A percentile compares a stretch with the other conserved stretches of the same genome.
Evolutionary conservation across 2,329 filamentous ascomycete species (phyloP).

Genomic region (Colletotrichum cuscutae): DNA sequence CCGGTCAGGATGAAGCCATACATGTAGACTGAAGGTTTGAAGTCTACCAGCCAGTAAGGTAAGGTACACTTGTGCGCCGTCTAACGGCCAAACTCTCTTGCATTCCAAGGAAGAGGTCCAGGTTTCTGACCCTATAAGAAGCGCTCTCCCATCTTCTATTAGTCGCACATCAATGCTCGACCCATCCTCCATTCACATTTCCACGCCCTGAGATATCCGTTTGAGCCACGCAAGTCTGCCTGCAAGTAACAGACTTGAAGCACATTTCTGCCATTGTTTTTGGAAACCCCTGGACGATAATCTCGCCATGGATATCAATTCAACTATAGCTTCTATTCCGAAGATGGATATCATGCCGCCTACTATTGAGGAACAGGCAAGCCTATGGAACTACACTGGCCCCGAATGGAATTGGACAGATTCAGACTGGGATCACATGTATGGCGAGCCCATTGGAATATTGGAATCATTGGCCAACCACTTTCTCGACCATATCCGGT

Average conservation of each 20-base stretch:
- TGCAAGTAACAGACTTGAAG: background rate
- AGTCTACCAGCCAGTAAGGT: background rate
- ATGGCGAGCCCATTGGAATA: background rate
- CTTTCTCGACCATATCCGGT: background rate
- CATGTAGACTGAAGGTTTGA: no score
- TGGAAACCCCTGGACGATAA: background rate
- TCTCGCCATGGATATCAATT: background rate
- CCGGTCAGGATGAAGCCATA: background rate
- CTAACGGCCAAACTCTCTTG: no score
- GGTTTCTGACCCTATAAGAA: no score
- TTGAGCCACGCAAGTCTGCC: background rate
- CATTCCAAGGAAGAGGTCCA: no score
- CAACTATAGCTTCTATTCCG: background rate
- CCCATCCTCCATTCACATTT: background rate
- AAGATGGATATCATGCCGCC: background rate
- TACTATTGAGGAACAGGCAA: background rate
- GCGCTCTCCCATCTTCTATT: no score
- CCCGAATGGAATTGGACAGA: background rate
- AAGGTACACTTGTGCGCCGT: no score
- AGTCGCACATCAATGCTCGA: no score
- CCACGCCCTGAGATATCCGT: background rate
- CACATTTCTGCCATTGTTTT: background rate
- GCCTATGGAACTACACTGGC: background rate
- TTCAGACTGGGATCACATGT: background rate
- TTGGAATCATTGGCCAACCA: background rate